Evolutionary conservation across 2,329 filamentous ascomycete genomes (phyloP), one percentile per base, ranked within the genome.

Genomic region (Didymella keratinophila): DNA sequence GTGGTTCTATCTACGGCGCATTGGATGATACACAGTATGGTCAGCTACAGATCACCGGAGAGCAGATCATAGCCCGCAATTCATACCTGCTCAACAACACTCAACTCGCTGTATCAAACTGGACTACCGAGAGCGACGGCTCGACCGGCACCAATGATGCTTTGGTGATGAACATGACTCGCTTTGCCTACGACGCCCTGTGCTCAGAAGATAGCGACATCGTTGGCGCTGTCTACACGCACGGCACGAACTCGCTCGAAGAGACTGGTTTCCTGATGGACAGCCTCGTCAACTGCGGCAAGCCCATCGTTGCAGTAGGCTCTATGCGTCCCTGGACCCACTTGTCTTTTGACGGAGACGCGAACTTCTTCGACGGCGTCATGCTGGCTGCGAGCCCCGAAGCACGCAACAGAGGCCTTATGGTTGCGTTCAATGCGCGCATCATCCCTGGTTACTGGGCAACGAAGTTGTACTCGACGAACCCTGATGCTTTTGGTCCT

Each of bases 161-260:
- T 4, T 39, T 73, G 1, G 71, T 70, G 27, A 73, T 72, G 70
- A 71, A 73, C 56, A 73, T 73, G 71, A 71, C 70, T 6, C 62
- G 70, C 4, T 73, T 73, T 42, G 64, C 49, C 14, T 16, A 52
- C 30, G 49, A 52, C 10, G 49, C 49, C 4, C 7, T 73, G 2
- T 73, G 70, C 30, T 71, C 68, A 0, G 44, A 56, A 11, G 70
- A 72, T 37, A 71, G 69, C 25, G 71, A 73, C 28, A 72, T 73
- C 6, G 63, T 57, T 10, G 71, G 71, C 10, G 70, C 70, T 0
- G 61, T 73, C 16, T 72, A 63, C 48, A 73, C 70, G 0, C 70
- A 72, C 42, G 70, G 70, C 12, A 73, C 70, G 0, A 73, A 72
- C 27, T 71, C 70, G 0, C 62, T 73, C 28, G 71, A 72, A 44